Evolutionary conservation across 306 rosid genomes (phyloP).

Genomic region (Mimosa bimucronata): DNA sequence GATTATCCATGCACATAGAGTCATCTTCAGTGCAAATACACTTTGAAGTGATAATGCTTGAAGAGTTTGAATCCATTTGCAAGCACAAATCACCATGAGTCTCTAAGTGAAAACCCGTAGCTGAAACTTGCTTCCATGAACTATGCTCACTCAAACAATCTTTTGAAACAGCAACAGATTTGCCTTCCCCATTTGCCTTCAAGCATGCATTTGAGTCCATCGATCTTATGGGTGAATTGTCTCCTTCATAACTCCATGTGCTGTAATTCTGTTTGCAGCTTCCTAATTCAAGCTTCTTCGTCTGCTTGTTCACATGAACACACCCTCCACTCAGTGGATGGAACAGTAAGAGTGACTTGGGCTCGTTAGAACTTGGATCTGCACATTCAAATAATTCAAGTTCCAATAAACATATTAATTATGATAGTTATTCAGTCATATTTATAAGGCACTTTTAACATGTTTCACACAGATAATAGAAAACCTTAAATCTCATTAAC

Average conservation of each 20-base stretch:
- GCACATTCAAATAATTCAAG: background rate
- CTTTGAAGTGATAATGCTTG: conserved; percentile 24
- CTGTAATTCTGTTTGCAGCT: conserved; percentile 1
- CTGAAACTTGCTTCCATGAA: conserved; percentile 43
- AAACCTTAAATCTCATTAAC: too few species aligned
- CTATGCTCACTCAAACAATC: conserved; percentile 41
- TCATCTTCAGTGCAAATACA: conserved; percentile 46
- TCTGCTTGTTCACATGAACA: conserved; percentile 24
- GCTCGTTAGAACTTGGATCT: conserved; percentile 49
- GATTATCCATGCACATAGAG: conserved; percentile 35
- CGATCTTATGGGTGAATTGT: conserved; percentile 40
- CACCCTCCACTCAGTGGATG: conserved; percentile 50
- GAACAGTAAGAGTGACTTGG: conserved; percentile 41
- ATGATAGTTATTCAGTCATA: too few species aligned
- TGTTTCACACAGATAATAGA: too few species aligned
- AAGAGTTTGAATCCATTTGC: background rate
- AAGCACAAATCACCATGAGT: background rate
- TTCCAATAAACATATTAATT: too few species aligned
- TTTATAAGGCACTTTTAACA: too few species aligned
- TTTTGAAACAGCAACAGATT: conserved; percentile 4
- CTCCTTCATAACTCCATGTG: conserved; percentile 45
- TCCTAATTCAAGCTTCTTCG: background rate
- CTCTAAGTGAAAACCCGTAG: conserved; percentile 41
- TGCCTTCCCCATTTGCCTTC: conserved; percentile 44
- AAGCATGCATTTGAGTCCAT: conserved; percentile 31